Evolutionary conservation across 2,329 filamentous ascomycete genomes (phyloP).

Genomic region (Trichoderma harzianum): DNA sequence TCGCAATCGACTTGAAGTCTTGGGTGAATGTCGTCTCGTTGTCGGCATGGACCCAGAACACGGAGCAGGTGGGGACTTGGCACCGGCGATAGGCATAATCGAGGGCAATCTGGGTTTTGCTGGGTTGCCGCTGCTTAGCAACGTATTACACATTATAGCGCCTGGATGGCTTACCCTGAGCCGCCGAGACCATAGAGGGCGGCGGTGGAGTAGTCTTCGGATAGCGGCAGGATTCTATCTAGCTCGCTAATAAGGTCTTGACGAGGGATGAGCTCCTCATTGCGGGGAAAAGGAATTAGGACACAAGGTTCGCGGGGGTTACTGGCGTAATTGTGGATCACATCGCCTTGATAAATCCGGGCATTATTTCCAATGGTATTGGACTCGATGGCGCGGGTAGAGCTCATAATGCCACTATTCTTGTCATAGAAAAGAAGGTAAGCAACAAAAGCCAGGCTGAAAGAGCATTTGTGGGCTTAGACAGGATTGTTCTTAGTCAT

Average conservation of each 20-base stretch:
- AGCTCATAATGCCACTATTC: neutral
- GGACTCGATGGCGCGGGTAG: neutral
- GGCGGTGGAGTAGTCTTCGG: neutral
- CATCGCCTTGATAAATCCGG: neutral
- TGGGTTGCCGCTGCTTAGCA: too few relatives aligned
- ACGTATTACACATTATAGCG: too few relatives aligned
- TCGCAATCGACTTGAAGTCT: slow-evolving; percentile 32
- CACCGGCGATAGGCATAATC: slow-evolving; percentile 32
- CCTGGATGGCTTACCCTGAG: neutral
- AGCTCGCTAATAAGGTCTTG: slow-evolving; percentile 14
- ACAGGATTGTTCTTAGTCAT: too few relatives aligned
- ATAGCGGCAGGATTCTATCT: neutral
- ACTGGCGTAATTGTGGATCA: neutral
- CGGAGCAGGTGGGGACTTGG: slow-evolving; percentile 24
- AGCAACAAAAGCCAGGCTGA: too few relatives aligned
- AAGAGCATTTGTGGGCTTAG: too few relatives aligned
- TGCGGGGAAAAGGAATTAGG: neutral
- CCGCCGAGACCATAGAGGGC: slow-evolving; percentile 8
- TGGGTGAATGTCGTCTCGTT: slow-evolving; percentile 30
- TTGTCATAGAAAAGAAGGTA: too few relatives aligned
- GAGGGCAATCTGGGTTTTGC: slow-evolving; percentile 38
- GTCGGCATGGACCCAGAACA: slow-evolving; percentile 39
- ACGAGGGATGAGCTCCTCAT: slow-evolving; percentile 7
- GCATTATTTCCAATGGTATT: neutral
- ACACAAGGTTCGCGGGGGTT: neutral